Evolutionary conservation across 2,329 filamentous ascomycete genomes (phyloP), one percentile per base, ranked within the genome.

Genomic region (Cadophora sp.): DNA sequence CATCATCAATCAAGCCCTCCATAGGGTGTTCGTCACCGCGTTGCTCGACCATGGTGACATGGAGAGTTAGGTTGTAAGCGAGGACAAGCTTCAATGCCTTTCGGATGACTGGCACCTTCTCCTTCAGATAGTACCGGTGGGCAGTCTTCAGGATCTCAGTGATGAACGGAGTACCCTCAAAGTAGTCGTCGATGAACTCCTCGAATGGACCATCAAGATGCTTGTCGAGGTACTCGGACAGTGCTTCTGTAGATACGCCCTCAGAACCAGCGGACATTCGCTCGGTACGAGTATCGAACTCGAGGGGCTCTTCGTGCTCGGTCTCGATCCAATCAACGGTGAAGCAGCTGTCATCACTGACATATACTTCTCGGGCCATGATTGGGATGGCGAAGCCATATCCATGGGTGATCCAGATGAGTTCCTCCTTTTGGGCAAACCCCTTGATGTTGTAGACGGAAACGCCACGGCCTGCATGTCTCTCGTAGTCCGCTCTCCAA

Each of bases 71-170:
- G 81, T 97, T 97, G 86, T 98, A 98, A 34, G 95, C 95, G 68
- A 98, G 86, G 58, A 97, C 92, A 64, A 97, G 89, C 85, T 97
- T 97, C 75, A 98, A 86, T 0, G 94, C 94, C 83, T 98, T 97
- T 78, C 94, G 93, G 79, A 98, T 93, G 73, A 97, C 92, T 1
- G 92, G 92, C 68, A 93, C 87, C 82, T 93, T 91, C 79, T 96
- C 93, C 80, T 94, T 94, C 80, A 88, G 87, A 82, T 97, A 97
- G 83, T 92, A 97, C 77, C 93, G 93, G 83, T 97, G 94, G 8
- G 93, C 94, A 0, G 94, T 97, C 88, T 97, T 97, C 76, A 98
- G 87, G 76, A 98, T 95, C 81, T 97, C 93, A 5, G 94, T 97
- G 77, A 98, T 86, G 83, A 98, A 98, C 26, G 91, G 93, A 1